Base-by-base conservation (phyloP, 163 green algal species). In the Scenedesmus sp. region DNA sequence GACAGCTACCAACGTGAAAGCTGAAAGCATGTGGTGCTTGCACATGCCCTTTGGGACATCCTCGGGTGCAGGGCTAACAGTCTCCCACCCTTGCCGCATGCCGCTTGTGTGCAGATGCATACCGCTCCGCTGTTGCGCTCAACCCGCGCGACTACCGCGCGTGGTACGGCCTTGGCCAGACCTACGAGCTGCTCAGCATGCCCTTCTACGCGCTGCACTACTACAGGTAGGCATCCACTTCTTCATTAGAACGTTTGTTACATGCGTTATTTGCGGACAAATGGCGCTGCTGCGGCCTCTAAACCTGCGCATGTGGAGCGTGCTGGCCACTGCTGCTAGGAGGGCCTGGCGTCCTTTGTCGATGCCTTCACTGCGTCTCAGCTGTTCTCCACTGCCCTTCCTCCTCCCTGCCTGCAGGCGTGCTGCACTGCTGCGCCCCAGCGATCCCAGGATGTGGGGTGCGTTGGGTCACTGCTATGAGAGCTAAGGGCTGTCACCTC, bases 191-290 rank as follows among this genome's bases (percentile, higher is more conserved):
- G 90, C 95, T 99, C 70, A 66, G 62, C 62, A 99, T 99, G 98
- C 98, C 97, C 1, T 97, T 97, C 90, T 99, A 99, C 88, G 98
- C 98, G 4, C 93, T 99, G 82, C 97, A 99, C 95, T 99, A 99
- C 95, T 99, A 98, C 95, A 94, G 97, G 67, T 94, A 92, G 60
- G 34, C 23, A 8, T 8, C 10, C 76, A 73, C 12, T 64, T 64
- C 59, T 10, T 64, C 59, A 64, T 64, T 64, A 15, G 59, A 64
- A 64, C 59, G 8, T 10, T 64, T 15, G 34, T 46, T 46, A 46
- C 34, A 46, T 46, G 34, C 34, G 34, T 46, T 46, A 46, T 46
- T 46, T 46, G 34, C 34, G 34, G 34, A 46, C 34, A 46, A 46
- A 46, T 46, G 34, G 34, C 34, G 34, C 34, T 46, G 34, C 34